These are phyloP conservation scores for Claviceps monticola DNA, from an alignment of 2,329 filamentous ascomycete genomes.

Conservation along the genomic window DNA sequence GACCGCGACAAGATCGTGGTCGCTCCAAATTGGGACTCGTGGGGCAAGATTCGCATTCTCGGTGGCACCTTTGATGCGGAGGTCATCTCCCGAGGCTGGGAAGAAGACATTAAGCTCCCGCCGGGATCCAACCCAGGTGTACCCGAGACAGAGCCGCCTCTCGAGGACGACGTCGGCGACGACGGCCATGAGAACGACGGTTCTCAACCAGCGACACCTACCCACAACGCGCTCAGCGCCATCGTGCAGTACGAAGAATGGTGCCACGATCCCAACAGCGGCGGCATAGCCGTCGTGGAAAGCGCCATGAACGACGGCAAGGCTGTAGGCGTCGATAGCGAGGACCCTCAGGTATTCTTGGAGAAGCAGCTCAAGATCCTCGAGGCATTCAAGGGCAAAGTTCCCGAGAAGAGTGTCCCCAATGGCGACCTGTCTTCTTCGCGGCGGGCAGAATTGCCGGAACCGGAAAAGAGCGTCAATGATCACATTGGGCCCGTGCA, in stretches of 20 bases:
- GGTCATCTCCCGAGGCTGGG: conserved; percentile 72
- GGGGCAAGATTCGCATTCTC: conserved; percentile 89
- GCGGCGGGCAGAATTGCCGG: conserved; percentile 20
- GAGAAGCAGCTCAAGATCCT: conserved; percentile 60
- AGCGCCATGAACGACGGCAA: conserved; percentile 24
- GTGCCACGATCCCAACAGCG: conserved; percentile 59
- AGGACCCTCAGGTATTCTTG: conserved; percentile 67
- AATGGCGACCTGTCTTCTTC: conserved; percentile 13
- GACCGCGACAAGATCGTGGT: conserved; percentile 90
- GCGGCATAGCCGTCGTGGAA: conserved; percentile 32
- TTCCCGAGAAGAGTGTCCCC: conserved; percentile 27
- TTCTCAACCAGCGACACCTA: not conserved
- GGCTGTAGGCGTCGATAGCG: conserved; percentile 21
- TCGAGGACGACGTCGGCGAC: conserved; percentile 11
- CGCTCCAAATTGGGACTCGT: conserved; percentile 95
- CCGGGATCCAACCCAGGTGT: conserved; percentile 12
- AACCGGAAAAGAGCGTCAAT: conserved; percentile 35
- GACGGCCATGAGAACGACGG: conserved; percentile 1
- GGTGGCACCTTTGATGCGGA: conserved; percentile 89
- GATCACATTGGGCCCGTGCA: conserved; percentile 90
- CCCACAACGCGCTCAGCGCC: conserved; percentile 28
- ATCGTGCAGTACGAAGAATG: conserved; percentile 66
- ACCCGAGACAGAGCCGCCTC: conserved; percentile 11
- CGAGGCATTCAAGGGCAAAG: conserved; percentile 47
- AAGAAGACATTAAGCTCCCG: conserved; percentile 58